Base-by-base conservation (phyloP, 1,139 yeast genomes). In the Kurtzmaniella quercitrusa region DNA sequence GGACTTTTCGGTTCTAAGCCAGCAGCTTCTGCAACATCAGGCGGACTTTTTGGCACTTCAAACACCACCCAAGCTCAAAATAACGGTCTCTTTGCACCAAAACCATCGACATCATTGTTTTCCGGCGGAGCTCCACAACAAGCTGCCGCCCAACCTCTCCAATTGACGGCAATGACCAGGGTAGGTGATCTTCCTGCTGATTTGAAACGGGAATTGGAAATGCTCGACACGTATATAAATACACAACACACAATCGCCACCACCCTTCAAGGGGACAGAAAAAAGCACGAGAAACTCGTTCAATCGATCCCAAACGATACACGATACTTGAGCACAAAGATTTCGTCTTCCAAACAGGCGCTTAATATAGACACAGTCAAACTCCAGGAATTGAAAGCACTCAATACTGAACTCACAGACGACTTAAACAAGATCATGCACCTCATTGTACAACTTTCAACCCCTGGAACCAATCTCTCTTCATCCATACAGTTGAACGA, bases 301-400 rank as follows among this genome's bases (percentile, higher is more conserved):
- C 79, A 77, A 29, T 83, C 95, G 44, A 84, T 93, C 40, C 96
- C 97, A 14, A 77, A 87, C 47, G 98, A 94, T 58, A 84, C 88
- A 34, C 80, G 79, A 51, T 88, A 83, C 53, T 66, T 93, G 47
- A 75, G 75, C 44, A 75, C 82, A 53, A 82, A 82, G 54, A 71
- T 81, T 44, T 67, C 78, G 17, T 77, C 88, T 2, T 81, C 87
- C 10, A 78, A 75, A 46, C 91, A 83, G 59, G 90, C 93, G 6
- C 71, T 87, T 42, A 65, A 68, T 48, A 67, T 63, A 44, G 77
- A 73, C 50, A 54, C 66, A 14, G 61, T 57, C 41, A 73, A 69
- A 50, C 61, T 73, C 41, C 51, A 51, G 36, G 57, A 61, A 37
- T 58, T 73, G 46, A 73, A 70, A 55, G 49, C 55, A 23, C 59